Base-by-base conservation (phyloP, 257 asterid genomes). In the Ligustrum vulgare region DNA sequence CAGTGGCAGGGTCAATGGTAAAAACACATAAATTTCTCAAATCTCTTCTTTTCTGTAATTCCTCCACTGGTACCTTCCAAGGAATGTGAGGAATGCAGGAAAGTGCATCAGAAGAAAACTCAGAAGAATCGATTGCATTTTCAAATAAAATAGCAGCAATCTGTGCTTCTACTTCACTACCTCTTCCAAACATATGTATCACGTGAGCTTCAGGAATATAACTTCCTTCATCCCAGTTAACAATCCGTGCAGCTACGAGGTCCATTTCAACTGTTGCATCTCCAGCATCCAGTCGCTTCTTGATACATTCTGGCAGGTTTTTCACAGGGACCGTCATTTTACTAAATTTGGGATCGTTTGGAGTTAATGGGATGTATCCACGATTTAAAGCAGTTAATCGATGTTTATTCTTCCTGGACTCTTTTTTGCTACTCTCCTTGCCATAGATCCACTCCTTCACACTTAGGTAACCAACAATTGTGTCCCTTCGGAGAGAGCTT, bases 121-220 rank as follows among this genome's bases (percentile, higher is more conserved):
- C 90, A 69, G 97, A 90, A 81, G 87, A 75, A 79, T 88, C 85
- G 12, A 94, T 85, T 72, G 91, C 87, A 82, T 90, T 88, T 79
- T 91, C 90, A 64, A 83, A 92, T 78, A 94, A 88, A 86, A 89
- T 92, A 73, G 97, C 93, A 60, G 96, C 94, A 80, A 92, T 89
- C 70, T 88, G 97, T 32, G 97, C 84, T 78, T 90, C 89, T 39
- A 91, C 78, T 23, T 92, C 89, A 74, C 91, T 87, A 71, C 97
- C 97, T 76, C 90, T 85, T 84, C 97, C 97, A 81, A 94, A 94
- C 76, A 81, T 78, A 25, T 75, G 84, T 60, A 63, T 76, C 25
- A 94, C 92, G 43, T 56, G 31, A 56, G 91, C 97, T 70, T 85
- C 90, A 3, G 98, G 98, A 62, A 89, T 76, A 75, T 74, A 71